Percentiles rank a stretch among this genome's conserved stretches.
phyloP scores from a whole-genome alignment of 768 basidiomycete species.

The Calocera cornea region DNA sequence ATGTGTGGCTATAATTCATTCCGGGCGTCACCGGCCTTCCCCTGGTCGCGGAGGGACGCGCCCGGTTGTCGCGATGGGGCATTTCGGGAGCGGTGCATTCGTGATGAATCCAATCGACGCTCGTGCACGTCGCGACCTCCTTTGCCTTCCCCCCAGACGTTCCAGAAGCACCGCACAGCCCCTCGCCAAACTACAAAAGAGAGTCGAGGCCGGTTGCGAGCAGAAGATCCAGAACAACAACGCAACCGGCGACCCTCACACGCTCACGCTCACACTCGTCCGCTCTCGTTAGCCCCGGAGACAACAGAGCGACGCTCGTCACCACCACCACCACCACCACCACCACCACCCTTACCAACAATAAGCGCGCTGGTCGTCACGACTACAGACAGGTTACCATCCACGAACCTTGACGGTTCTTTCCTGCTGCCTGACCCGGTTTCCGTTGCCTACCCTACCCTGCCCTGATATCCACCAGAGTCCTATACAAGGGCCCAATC shows the following conservation, averaged over 20 bases:
- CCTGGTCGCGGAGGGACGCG: not conserved
- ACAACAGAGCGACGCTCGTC: not conserved
- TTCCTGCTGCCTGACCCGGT: not conserved
- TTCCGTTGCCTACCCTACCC: not conserved
- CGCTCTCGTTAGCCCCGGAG: not conserved
- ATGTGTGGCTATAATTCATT: no score
- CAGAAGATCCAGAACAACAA: not conserved
- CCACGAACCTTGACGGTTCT: slow-evolving; percentile 3
- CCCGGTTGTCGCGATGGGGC: no score
- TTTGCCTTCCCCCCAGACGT: not conserved
- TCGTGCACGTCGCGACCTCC: slow-evolving; percentile 2
- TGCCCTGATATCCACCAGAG: slow-evolving; percentile 1
- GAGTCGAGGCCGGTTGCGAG: not conserved
- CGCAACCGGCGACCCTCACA: not conserved
- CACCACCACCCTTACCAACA: not conserved
- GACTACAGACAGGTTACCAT: slow-evolving; percentile 4
- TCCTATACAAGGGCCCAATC: not conserved
- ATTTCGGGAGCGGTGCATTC: no score
- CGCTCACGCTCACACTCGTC: not conserved
- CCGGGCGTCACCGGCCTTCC: no score
- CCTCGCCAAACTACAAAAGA: not conserved
- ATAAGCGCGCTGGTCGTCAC: slow-evolving; percentile 6
- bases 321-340: not conserved
- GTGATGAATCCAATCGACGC: not conserved
- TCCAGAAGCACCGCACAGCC: not conserved